Evolutionary conservation across 2,329 filamentous ascomycete genomes (phyloP), one percentile per base, ranked within the genome.

Genomic region (Colletotrichum musicola): DNA sequence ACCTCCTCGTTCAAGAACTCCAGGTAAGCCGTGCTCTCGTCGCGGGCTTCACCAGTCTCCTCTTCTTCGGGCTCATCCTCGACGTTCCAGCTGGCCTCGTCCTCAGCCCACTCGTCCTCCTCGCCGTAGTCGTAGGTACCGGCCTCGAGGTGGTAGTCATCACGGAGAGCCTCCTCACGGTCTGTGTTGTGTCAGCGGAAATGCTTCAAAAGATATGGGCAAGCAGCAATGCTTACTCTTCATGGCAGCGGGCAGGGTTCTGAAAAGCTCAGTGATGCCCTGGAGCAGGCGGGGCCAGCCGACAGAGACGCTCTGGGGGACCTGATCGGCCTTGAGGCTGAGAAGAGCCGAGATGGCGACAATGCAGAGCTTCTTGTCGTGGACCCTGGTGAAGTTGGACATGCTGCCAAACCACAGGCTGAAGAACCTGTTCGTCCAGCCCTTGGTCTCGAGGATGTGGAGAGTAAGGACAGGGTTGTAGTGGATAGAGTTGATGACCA

Each of bases 381-480:
- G 96, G 2, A 99, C 96, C 49, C 96, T 89, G 60, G 90, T 93
- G 83, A 99, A 98, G 75, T 89, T 91, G 71, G 97, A 92, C 83
- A 99, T 99, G 82, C 91, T 97, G 49, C 93, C 93, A 80, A 99
- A 99, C 96, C 96, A 99, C 68, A 97, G 84, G 81, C 93, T 97
- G 85, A 99, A 99, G 84, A 99, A 99, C 78, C 97, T 97, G 82
- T 98, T 98, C 6, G 96, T 98, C 95, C 95, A 98, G 69, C 90
- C 92, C 76, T 97, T 95, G 61, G 86, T 83, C 82, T 99, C 96
- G n/a, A 99, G 87, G 44, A 97, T 90, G 71, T 94, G 91, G 22
- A 99, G 87, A 25, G 94, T 88, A 68, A 98, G 86, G 51, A 92
- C 82, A 1, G 96, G 95, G 83, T 97, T 98, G 86, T 99, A 99